phyloP scores from a whole-genome alignment of 768 basidiomycete species.

The Leccinum fibrillosum region DNA sequence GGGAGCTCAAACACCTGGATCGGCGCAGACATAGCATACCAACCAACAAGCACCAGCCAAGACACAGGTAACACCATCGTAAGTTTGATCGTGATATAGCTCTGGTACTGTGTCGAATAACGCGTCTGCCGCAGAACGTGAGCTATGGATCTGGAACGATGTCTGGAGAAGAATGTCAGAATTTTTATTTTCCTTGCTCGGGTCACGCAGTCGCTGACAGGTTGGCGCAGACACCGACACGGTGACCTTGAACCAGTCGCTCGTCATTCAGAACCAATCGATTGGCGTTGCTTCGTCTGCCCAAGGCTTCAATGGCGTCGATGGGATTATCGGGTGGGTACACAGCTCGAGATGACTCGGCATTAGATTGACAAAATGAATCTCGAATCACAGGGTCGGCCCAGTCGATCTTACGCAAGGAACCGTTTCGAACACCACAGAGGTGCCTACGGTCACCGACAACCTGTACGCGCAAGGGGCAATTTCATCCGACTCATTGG shows the following conservation, averaged over 20 bases:
- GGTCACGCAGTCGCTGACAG: slow-evolving; percentile 1
- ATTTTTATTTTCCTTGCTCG: neutral
- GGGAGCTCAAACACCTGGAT: slow-evolving; percentile 56
- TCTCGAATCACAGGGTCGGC: slow-evolving; percentile 37
- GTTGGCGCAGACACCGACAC: slow-evolving; percentile 40
- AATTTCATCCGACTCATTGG: slow-evolving; percentile 45
- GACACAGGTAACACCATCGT: slow-evolving; percentile 37
- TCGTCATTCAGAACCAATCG: slow-evolving; percentile 45
- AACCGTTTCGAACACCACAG: slow-evolving; percentile 36
- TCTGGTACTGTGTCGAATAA: neutral
- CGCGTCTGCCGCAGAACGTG: slow-evolving; percentile 35
- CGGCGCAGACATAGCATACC: slow-evolving; percentile 47
- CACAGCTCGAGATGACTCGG: neutral
- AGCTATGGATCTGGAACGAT: slow-evolving; percentile 56
- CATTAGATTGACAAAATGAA: neutral
- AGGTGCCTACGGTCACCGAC: slow-evolving; percentile 54
- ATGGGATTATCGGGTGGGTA: slow-evolving; percentile 50
- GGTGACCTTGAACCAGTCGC: slow-evolving; percentile 38
- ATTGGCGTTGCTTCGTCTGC: slow-evolving; percentile 45
- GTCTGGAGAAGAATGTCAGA: slow-evolving; percentile 50
- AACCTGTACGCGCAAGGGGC: slow-evolving; percentile 48
- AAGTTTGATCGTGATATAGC: slow-evolving; percentile 9
- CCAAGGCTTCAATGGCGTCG: slow-evolving; percentile 43
- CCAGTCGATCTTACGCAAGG: slow-evolving; percentile 46
- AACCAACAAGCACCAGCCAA: slow-evolving; percentile 43